Conservation (phyloP, 805 yeast genomes). For the Yamadazyma paraphyllophila region DNA sequence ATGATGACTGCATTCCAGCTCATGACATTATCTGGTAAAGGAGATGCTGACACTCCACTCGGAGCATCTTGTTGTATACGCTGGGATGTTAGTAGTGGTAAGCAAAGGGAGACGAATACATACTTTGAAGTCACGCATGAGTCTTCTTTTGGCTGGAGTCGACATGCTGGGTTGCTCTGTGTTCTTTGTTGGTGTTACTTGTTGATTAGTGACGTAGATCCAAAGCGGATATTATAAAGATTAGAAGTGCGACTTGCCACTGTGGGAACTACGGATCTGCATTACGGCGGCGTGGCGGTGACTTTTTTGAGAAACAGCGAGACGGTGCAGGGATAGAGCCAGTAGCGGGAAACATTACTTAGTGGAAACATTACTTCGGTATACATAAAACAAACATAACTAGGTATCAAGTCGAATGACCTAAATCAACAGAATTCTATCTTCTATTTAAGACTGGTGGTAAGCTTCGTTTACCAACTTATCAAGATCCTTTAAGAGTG, state of each 20-base stretch:
- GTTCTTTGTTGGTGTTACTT: no score
- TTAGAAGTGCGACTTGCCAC: constrained; percentile 1
- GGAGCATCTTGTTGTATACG: constrained; percentile 98
- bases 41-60: constrained; percentile 96
- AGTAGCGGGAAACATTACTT: no score
- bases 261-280: background rate
- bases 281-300: no score
- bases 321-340: no score
- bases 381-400: background rate
- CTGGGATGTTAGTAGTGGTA: constrained; percentile 30
- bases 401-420: background rate
- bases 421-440: background rate
- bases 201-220: no score
- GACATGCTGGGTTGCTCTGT: constrained; percentile 35
- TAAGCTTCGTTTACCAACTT: constrained; percentile 27
- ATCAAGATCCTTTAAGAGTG: constrained; percentile 24
- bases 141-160: constrained; percentile 97
- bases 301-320: no score
- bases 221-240: background rate
- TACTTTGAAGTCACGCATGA: constrained; percentile 96
- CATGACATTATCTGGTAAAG: constrained; percentile 96
- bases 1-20: constrained; percentile 95
- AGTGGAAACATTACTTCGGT: no score
- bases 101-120: constrained; percentile 18
- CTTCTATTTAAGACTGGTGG: constrained; percentile 1